Evolutionary conservation across 2,329 filamentous ascomycete genomes (phyloP), one percentile per base, ranked within the genome.

Genomic region (Chrysoporthe puriensis): DNA sequence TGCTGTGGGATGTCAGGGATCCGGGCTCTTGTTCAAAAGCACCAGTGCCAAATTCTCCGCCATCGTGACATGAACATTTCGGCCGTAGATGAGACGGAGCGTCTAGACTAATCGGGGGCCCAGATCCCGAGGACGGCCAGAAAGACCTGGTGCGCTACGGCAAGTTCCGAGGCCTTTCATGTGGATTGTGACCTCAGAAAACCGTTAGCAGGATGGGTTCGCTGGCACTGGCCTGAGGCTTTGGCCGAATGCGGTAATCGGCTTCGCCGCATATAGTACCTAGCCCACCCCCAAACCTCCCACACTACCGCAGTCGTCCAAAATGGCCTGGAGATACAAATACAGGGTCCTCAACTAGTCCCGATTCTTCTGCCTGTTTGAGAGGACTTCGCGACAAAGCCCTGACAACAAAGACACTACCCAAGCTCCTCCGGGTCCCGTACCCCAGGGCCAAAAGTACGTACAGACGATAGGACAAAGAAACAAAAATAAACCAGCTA

Each of bases 181-280:
- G 54, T 54, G 34, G 46, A 50, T 60, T 34, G 36, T 46, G 54
- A 16, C 46, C 46, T 60, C 48, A 44, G 52, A 32, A 60, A 32
- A 46, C 68, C 65, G 62, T 65, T 69, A 67, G 62, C 66, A 68
- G 66, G 42, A 68, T 63, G 62, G 54, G 62, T 62, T 57, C 62
- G 59, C 67, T 58, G 66, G 59, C 54, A 60, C 60, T 56, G 58
- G 63, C 43, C 62, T 57, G 67, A 34, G 69, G 42, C 26, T 21
- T 59, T 56, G 32, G 62, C 71, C 66, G 70, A 69, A 72, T 64
- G 66, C 70, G 67, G 70, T 69, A 66, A 59, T 64, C 69, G 62
- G 64, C 70, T 48, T 57, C 46, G 65, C 68, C 68, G 66, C 69
- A 66, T 65, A 67, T 66, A 71, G 67, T 26, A 66, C 69, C 42